Conservation (phyloP, 2,329 filamentous ascomycete genomes). For the Aspergillus neoniger region DNA sequence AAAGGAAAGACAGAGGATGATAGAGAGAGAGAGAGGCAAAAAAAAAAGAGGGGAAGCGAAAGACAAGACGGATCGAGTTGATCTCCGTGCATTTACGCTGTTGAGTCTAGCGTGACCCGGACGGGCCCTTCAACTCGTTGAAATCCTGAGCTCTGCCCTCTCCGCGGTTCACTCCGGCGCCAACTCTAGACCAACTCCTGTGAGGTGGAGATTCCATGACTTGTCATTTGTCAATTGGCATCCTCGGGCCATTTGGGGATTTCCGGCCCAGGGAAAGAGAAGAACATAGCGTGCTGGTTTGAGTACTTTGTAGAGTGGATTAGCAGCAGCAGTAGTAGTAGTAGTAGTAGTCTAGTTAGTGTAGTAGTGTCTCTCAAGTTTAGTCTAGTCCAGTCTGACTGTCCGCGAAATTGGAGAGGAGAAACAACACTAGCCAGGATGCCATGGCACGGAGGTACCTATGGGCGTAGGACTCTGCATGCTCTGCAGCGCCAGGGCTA, state of each 20-base stretch:
- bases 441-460: background rate
- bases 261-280: background rate
- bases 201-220: background rate
- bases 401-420: too few relatives aligned
- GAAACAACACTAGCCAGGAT: too few relatives aligned
- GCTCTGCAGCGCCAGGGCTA: too few relatives aligned
- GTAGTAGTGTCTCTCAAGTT: too few relatives aligned
- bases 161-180: slow-evolving; percentile 7
- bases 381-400: too few relatives aligned
- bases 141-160: background rate
- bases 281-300: background rate
- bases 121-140: background rate
- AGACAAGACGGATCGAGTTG: slow-evolving; percentile 3
- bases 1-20: too few relatives aligned
- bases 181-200: background rate
- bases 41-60: background rate
- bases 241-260: background rate
- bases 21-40: background rate
- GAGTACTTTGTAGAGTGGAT: too few relatives aligned
- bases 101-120: slow-evolving; percentile 12
- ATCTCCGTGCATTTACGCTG: slow-evolving; percentile 10
- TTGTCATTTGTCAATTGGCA: background rate
- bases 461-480: background rate
- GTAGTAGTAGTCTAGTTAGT: too few relatives aligned
- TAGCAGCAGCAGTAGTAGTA: too few relatives aligned